Evolutionary conservation across 148 eudicot genomes (phyloP), one percentile per base, ranked within the genome.

Genomic region (Simmondsia chinensis): DNA sequence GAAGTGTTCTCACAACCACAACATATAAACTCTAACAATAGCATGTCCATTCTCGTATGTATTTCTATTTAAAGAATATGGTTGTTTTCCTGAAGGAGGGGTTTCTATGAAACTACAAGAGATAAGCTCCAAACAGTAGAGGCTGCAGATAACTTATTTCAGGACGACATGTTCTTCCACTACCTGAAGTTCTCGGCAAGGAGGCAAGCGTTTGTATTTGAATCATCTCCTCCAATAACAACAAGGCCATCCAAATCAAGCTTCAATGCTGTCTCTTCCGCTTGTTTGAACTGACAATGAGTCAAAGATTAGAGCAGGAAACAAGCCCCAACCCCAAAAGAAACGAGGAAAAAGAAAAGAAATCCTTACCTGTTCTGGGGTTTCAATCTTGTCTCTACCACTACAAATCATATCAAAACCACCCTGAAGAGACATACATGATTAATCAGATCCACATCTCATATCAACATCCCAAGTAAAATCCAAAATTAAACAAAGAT

Each of bases 311-410:
- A 15, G 12, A 23, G 21, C 22, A 9, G 4, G 17, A 9, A 19
- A 25, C 9, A 20, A 10, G 50, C 4, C 8, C 20, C 28, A 10
- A 54, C 4, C 8, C 20, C 30, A 38, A 29, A 17, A 67, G 10
- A 18, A 25, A 24, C 33, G 18, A 9, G 9, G 5, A 15, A n/a
- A 31, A 32, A 28, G 7, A 34, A 33, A 14, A 23, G 23, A 16
- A 10, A 20, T n/a, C 43, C 44, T 60, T 50, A 75, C 97, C 97
- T 91, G 97, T 41, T 82, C 95, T 39, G 95, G 97, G 60, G 97
- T 91, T 77, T 91, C 97, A 72, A 91, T 91, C 72, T 91, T 85
- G 83, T 82, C 95, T 46, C 95, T 79, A 39, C 97, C 97, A 74
- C 97, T 91, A 48, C 81, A 55, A 33, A 91, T 91, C 97, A 91